Base-by-base conservation (phyloP, 2,329 filamentous ascomycete genomes). In the Colletotrichum sp. region DNA sequence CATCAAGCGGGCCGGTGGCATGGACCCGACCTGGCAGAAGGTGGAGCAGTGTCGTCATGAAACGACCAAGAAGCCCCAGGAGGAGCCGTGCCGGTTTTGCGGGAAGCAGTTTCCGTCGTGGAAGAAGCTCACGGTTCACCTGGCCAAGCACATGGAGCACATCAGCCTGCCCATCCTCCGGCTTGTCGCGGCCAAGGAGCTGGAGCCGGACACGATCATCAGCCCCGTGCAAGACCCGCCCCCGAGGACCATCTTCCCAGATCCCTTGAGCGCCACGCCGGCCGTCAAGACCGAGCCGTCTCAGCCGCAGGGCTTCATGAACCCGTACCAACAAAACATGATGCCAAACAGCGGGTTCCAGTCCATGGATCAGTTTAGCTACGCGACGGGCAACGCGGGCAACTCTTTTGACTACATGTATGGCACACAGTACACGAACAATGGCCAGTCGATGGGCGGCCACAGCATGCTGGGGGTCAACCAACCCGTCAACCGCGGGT, bases 81-180 rank as follows among this genome's bases (percentile, higher is more conserved):
- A 95, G 13, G 96, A 98, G 84, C 92, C 94, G 18, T 98, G 96
- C 84, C 92, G 94, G 57, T 98, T 98, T 86, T 98, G 96, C 81
- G 94, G 93, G 76, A 96, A 94, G 84, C 88, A 91, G 15, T 96
- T 95, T 83, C 92, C 91, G 39, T 95, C 92, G 52, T 98, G 95
- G 95, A 98, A 98, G 89, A 98, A 98, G 85, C 87, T 98, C 76
- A 98, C 95, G 1, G 95, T 97, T n/a, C 96, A 98, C 84, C 86
- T 98, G 82, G 95, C 95, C 66, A 96, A 96, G 84, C 96, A 98
- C 83, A 97, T 98, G 95, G 95, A 98, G 84, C 93, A 95, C 79
- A 94, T 98, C 81, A 95, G 95, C 80, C 90, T 98, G 81, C 96
- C 96, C 0, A 91, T 98, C 36, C 87, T 98, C 72, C 86, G 87